Percentiles rank a stretch among this genome's conserved stretches.
Evolutionary conservation across 176 grass and related monocot species (phyloP).

Genomic region (Paspalum notatum): DNA sequence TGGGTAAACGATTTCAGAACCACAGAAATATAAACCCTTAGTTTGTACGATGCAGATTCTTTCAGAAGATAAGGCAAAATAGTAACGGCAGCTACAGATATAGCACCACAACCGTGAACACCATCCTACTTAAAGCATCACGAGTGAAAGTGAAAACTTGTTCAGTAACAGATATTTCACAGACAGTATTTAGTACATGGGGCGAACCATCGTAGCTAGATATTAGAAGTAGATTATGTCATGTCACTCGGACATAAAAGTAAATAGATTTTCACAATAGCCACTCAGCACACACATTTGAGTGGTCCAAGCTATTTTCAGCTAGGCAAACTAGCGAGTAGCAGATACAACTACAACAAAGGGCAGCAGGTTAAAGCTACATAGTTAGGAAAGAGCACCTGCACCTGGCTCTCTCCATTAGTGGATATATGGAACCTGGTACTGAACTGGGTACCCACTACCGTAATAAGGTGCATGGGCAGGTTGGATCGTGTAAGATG

Average conservation of each 20-base stretch:
- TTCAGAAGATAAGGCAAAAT: background rate
- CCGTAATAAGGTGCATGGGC: constrained; percentile 71
- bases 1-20: background rate
- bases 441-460: constrained; percentile 80
- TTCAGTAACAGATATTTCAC: background rate
- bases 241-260: constrained; percentile 40
- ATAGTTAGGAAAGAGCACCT: constrained; percentile 51
- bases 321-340: constrained; percentile 43
- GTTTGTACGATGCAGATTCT: background rate
- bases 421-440: constrained; percentile 74
- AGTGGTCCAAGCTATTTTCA: constrained; percentile 56
- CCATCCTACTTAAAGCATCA: too few species aligned
- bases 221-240: constrained; percentile 54
- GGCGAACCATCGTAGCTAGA: constrained; percentile 38
- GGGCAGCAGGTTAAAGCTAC: constrained; percentile 47
- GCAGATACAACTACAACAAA: constrained; percentile 41
- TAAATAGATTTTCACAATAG: constrained; percentile 48
- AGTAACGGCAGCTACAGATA: background rate
- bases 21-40: background rate
- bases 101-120: background rate
- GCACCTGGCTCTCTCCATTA: constrained; percentile 53
- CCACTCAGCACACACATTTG: constrained; percentile 39
- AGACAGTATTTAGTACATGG: background rate
- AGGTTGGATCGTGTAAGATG: constrained; percentile 66
- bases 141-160: background rate